Evolutionary conservation across 2,329 filamentous ascomycete species (phyloP).

Genomic region (Trichoderma aggressivum): DNA sequence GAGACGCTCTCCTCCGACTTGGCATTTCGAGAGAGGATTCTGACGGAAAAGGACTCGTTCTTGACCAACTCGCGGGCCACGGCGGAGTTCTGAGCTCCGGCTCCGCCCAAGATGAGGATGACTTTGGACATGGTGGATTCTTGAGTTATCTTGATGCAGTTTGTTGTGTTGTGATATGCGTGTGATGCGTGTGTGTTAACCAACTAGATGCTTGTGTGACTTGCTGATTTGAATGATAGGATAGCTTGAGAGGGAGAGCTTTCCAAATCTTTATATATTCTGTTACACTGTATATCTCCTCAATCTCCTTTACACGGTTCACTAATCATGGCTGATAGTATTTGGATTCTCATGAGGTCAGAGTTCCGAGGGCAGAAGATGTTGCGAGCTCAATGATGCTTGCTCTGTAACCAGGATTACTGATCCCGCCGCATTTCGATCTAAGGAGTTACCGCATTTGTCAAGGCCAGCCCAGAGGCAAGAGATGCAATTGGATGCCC

Average conservation of each 20-base stretch:
- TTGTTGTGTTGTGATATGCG: not conserved
- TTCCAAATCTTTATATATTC: not conserved
- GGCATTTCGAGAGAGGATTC: not conserved
- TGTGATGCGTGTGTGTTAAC: no score
- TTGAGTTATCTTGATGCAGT: not conserved
- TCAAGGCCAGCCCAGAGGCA: not conserved
- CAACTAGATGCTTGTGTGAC: not conserved
- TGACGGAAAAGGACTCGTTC: not conserved
- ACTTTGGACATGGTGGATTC: not conserved
- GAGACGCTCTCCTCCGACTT: not conserved
- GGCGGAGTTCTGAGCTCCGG: not conserved
- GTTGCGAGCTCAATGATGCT: not conserved
- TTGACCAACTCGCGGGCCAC: not conserved
- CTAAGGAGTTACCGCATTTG: not conserved
- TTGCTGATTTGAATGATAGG: not conserved
- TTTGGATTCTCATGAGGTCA: not conserved
- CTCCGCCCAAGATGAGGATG: conserved; percentile 11
- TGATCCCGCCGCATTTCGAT: not conserved
- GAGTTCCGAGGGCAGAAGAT: not conserved
- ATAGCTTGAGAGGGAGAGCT: not conserved
- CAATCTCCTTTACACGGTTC: not conserved
- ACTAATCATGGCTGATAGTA: not conserved
- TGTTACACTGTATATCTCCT: not conserved
- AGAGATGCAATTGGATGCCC: not conserved
- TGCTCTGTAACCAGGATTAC: not conserved